A percentile compares a stretch with the other conserved stretches of the same genome.
Evolutionary conservation across 345 rosid genomes (phyloP).

Genomic region (Eucalyptus globulus): DNA sequence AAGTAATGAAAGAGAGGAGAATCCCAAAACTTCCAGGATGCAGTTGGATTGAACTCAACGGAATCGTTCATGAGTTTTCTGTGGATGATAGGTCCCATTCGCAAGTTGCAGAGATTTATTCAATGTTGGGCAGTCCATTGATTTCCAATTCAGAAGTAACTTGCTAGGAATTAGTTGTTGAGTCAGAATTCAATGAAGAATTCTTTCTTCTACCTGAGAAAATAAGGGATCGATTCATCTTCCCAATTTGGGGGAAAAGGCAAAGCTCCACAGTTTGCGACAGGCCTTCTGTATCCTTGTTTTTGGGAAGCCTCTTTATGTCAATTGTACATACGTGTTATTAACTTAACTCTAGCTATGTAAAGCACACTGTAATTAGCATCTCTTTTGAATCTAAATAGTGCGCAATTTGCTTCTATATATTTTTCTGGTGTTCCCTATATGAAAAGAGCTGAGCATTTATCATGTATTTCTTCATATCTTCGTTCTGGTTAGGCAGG

Average conservation of each 20-base stretch:
- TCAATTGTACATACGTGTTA: background rate
- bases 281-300: background rate
- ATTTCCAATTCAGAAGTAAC: background rate
- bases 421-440: background rate
- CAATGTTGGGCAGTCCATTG: constrained; percentile 2
- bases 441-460: background rate
- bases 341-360: background rate
- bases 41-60: constrained; percentile 38
- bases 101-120: constrained; percentile 14
- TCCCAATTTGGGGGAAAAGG: background rate
- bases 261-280: background rate
- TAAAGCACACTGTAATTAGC: background rate
- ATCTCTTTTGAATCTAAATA: background rate
- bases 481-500: background rate
- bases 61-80: constrained; percentile 20
- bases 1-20: constrained; percentile 22
- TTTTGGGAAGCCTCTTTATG: background rate
- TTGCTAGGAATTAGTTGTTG: background rate
- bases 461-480: background rate
- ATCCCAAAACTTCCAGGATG: constrained; percentile 26
- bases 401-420: background rate
- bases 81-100: constrained; percentile 21
- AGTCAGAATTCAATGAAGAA: background rate
- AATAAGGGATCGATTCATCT: background rate
- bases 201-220: background rate